A percentile compares a stretch with the other conserved stretches of the same genome.
These are phyloP conservation scores for Sherardia arvensis DNA, from an alignment of 257 asterid species.

Conservation along the genomic window DNA sequence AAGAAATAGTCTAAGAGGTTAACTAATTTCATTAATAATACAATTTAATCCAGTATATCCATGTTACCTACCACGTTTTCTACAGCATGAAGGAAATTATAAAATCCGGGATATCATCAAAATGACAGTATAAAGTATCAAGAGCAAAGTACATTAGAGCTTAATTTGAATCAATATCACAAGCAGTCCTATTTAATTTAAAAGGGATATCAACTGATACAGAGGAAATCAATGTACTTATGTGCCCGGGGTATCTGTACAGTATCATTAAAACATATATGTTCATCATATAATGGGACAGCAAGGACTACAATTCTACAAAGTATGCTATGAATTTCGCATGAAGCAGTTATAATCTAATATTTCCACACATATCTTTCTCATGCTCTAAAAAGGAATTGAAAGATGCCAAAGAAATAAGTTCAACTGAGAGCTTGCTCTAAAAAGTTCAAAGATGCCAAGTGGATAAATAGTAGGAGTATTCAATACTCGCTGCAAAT, in stretches of 20 bases:
- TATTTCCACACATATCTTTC: not conserved
- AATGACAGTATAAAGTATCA: not conserved
- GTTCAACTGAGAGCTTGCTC: no score
- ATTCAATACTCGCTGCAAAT: not conserved
- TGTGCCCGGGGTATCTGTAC: not conserved
- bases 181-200: not conserved
- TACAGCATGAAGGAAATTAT: not conserved
- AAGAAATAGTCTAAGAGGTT: not conserved
- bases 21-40: not conserved
- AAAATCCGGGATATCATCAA: not conserved
- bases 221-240: not conserved
- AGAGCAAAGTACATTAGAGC: not conserved
- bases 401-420: no score
- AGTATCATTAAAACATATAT: no score
- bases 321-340: not conserved
- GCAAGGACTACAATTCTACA: not conserved
- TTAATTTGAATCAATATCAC: not conserved
- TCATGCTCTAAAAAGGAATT: not conserved
- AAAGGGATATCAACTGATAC: not conserved
- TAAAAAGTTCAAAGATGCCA: not conserved
- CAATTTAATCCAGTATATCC: not conserved
- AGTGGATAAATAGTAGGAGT: not conserved
- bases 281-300: not conserved
- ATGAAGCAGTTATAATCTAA: not conserved
- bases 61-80: no score